Evolutionary conservation across 345 rosid genomes (phyloP).

Genomic region (Populus tremula): DNA sequence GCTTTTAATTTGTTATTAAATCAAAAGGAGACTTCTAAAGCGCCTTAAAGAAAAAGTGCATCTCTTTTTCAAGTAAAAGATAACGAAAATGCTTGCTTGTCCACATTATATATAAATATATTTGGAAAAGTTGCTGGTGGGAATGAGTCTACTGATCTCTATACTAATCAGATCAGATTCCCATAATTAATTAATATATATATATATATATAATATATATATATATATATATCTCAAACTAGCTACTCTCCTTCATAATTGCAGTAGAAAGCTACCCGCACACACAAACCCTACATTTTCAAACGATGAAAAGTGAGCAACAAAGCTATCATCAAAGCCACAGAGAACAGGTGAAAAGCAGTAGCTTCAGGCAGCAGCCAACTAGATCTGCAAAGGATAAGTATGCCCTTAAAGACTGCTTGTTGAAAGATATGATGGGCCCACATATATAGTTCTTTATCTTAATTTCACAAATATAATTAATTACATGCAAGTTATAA

Average conservation of each 20-base stretch:
- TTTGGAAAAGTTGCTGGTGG: slow-evolving; percentile 20
- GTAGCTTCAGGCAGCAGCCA: slow-evolving; percentile 12
- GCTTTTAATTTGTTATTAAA: slow-evolving; percentile 10
- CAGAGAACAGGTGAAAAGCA: slow-evolving; percentile 30
- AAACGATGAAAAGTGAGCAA: slow-evolving; percentile 17
- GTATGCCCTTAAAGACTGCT: background rate
- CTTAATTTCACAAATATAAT: slow-evolving; percentile 6
- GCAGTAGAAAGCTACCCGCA: slow-evolving; percentile 30
- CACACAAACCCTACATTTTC: background rate
- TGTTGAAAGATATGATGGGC: background rate
- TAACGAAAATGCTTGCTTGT: slow-evolving; percentile 45
- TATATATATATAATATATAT: background rate
- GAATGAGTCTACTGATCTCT: slow-evolving; percentile 33
- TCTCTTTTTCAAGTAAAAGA: slow-evolving; percentile 34
- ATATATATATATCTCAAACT: slow-evolving; percentile 10
- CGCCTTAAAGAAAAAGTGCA: slow-evolving; percentile 52
- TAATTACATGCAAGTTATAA: background rate
- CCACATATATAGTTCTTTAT: slow-evolving; percentile 1
- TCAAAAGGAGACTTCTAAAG: slow-evolving; percentile 50
- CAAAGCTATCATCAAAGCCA: slow-evolving; percentile 42
- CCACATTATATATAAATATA: slow-evolving; percentile 35
- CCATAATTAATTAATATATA: slow-evolving; percentile 30
- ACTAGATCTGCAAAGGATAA: background rate
- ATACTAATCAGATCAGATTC: slow-evolving; percentile 33
- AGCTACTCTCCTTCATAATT: slow-evolving; percentile 31